A percentile compares a stretch with the other conserved stretches of the same genome.
Conservation (phyloP, 2,329 filamentous ascomycete species). For the Scorias spongiosa region DNA sequence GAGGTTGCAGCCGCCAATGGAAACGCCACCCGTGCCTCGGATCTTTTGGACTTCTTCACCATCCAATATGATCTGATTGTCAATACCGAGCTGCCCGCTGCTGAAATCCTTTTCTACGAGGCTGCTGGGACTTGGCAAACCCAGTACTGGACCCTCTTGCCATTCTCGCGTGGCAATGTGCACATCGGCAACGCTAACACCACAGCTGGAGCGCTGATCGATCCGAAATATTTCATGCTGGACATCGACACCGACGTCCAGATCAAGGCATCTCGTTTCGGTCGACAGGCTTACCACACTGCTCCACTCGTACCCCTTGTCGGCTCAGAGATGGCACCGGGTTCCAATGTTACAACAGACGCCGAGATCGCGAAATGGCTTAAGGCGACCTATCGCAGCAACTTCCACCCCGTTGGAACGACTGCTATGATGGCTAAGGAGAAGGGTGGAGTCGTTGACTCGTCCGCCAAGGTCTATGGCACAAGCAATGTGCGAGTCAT, state of each 20-base stretch:
- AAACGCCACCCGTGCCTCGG: conserved; percentile 21
- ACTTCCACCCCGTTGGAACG: conserved; percentile 21
- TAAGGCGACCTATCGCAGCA: conserved; percentile 12
- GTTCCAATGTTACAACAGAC: conserved; percentile 19
- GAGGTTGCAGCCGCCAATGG: conserved; percentile 12
- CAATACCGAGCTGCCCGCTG: conserved; percentile 27
- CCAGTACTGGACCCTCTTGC: conserved; percentile 22
- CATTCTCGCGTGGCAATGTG: conserved; percentile 21
- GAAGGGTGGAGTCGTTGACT: conserved; percentile 22
- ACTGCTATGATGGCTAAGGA: conserved; percentile 20
- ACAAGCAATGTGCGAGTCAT: conserved; percentile 21
- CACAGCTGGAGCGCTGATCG: conserved; percentile 16
- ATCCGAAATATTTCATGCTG: conserved; percentile 12
- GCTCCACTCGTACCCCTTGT: conserved; percentile 12
- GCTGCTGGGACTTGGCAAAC: conserved; percentile 14
- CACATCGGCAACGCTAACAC: conserved; percentile 19
- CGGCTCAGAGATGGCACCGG: conserved; percentile 17
- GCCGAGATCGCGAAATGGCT: conserved; percentile 12
- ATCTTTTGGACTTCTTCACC: conserved; percentile 30
- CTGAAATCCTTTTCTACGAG: conserved; percentile 30
- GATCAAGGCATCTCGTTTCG: conserved; percentile 1
- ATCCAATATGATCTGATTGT: conserved; percentile 37
- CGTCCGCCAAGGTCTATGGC: conserved; percentile 19
- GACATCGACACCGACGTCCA: conserved; percentile 8
- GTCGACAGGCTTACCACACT: conserved; percentile 11